A percentile compares a stretch with the other conserved stretches of the same genome.
phyloP scores from a whole-genome alignment of 306 rosid genomes.

The Castanopsis chinensis region DNA sequence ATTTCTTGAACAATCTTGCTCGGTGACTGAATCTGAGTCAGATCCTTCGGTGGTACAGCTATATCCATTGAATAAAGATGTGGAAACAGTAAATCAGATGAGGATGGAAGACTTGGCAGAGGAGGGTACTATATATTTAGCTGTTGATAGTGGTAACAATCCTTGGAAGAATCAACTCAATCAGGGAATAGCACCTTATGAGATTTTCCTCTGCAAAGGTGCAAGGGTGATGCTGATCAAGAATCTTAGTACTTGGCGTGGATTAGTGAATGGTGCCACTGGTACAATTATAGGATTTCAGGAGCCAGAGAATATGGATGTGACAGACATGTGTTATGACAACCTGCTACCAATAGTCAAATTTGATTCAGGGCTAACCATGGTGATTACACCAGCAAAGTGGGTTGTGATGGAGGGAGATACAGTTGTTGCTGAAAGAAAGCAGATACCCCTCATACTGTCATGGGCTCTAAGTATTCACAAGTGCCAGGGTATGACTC shows the following conservation, averaged over 20 bases:
- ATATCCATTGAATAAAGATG: slow-evolving; percentile 42
- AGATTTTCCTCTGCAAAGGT: slow-evolving; percentile 34
- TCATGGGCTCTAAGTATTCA: slow-evolving; percentile 65
- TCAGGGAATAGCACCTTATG: slow-evolving; percentile 34
- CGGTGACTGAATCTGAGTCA: neutral
- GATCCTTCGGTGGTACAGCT: slow-evolving; percentile 45
- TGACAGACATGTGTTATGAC: slow-evolving; percentile 9
- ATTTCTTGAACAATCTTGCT: slow-evolving; percentile 30
- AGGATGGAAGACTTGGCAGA: slow-evolving; percentile 37
- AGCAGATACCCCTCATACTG: slow-evolving; percentile 52
- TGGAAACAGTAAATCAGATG: slow-evolving; percentile 38
- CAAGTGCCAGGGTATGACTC: slow-evolving; percentile 66
- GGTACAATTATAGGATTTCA: slow-evolving; percentile 42
- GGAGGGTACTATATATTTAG: slow-evolving; percentile 28
- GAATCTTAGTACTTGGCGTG: slow-evolving; percentile 34
- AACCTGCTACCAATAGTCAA: slow-evolving; percentile 38
- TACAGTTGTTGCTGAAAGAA: slow-evolving; percentile 36
- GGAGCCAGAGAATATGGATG: neutral
- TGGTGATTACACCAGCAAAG: slow-evolving; percentile 29
- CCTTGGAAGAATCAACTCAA: slow-evolving; percentile 35
- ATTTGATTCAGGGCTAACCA: slow-evolving; percentile 41
- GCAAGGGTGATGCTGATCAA: slow-evolving; percentile 64
- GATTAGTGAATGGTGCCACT: slow-evolving; percentile 57
- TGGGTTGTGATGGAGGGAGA: slow-evolving; percentile 42
- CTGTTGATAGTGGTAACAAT: slow-evolving; percentile 33